These are phyloP conservation scores for Acanthamoeba sp. DNA, from an alignment of 208 protist genomes.

Conservation along the genomic window DNA sequence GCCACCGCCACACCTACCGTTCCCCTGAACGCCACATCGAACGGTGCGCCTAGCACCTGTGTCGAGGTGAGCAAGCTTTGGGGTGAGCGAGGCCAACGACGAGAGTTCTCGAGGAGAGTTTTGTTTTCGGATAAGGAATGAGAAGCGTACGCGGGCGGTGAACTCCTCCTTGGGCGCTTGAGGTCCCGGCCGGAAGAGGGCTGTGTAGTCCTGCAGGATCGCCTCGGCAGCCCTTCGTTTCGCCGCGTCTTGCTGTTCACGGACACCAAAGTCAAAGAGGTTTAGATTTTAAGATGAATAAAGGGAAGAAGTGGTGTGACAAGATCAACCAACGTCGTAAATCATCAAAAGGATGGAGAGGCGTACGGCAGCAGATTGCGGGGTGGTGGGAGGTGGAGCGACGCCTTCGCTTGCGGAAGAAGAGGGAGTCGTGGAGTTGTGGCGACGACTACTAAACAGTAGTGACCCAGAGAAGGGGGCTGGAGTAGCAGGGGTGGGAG, in stretches of 20 bases:
- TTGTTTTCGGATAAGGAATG: background rate
- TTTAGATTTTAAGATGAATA: background rate
- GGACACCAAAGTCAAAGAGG: background rate
- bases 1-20: conserved; percentile 51
- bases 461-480: background rate
- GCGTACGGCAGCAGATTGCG: background rate
- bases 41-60: conserved; percentile 52
- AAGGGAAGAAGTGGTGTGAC: background rate
- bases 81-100: no score
- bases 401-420: background rate
- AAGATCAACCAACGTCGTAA: background rate
- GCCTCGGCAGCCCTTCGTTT: background rate
- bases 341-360: background rate
- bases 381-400: background rate
- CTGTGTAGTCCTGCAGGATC: conserved; percentile 5
- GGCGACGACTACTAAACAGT: background rate
- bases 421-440: background rate
- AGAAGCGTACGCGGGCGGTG: conserved; percentile 14
- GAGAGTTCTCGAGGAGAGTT: background rate
- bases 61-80: background rate
- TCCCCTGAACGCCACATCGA: conserved; percentile 60
- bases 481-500: background rate
- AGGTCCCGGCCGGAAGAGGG: background rate
- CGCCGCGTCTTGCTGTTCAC: background rate
- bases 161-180: conserved; percentile 40